Percentiles rank a stretch among this genome's conserved stretches.
phyloP scores from a whole-genome alignment of 352 stramenopile species.

The Pythium rishiriense region DNA sequence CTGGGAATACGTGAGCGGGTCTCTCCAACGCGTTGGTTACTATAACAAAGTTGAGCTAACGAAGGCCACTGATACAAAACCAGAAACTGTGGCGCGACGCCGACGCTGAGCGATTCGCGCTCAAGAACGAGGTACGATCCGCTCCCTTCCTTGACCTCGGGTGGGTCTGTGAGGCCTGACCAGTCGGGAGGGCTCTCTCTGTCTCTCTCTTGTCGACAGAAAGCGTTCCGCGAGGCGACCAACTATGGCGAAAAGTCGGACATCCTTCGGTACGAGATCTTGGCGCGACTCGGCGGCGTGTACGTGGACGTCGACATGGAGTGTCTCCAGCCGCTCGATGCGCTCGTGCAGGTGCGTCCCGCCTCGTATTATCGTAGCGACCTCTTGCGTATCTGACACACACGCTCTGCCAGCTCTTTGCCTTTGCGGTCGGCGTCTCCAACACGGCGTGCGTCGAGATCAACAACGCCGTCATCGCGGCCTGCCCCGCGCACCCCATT shows the following conservation, averaged over 20 bases:
- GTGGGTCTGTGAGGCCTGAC: too few species aligned
- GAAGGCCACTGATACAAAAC: neutral
- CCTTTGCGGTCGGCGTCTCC: conserved; percentile 60
- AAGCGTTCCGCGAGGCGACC: conserved; percentile 42
- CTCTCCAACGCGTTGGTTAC: too few species aligned
- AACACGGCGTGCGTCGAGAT: conserved; percentile 73
- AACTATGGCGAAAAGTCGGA: conserved; percentile 78
- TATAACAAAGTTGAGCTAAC: too few species aligned
- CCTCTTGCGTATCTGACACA: too few species aligned
- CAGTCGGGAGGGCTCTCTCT: too few species aligned
- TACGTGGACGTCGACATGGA: conserved; percentile 77
- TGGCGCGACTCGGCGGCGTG: conserved; percentile 49
- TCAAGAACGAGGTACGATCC: conserved; percentile 45
- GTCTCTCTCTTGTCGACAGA: conserved; percentile 14
- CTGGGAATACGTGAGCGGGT: conserved; percentile 33
- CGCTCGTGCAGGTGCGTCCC: conserved; percentile 33
- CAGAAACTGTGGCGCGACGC: conserved; percentile 57
- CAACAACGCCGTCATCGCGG: conserved; percentile 69
- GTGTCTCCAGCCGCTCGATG: conserved; percentile 52
- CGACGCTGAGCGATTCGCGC: conserved; percentile 27
- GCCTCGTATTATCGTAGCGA: too few species aligned
- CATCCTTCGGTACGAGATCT: conserved; percentile 75
- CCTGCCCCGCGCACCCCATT: conserved; percentile 32
- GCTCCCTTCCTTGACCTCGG: too few species aligned
- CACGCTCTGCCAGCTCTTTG: conserved; percentile 24